Evolutionary conservation across 2,329 filamentous ascomycete species (phyloP).

Genomic region (Alternaria triticimaculans): DNA sequence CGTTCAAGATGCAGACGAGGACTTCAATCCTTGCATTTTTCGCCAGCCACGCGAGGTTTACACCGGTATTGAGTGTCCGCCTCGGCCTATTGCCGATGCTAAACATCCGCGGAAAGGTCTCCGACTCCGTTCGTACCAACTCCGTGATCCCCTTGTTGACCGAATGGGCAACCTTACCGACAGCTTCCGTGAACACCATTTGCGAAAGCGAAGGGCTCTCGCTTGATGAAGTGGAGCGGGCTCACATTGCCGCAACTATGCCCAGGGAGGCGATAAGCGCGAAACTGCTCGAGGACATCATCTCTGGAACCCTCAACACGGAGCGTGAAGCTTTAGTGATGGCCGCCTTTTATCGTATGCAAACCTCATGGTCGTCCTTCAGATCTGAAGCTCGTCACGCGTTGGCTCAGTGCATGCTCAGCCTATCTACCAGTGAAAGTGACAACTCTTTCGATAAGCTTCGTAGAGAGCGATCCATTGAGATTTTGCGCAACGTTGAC

Average conservation of each 20-base stretch:
- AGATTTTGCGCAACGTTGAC: slow-evolving; percentile 75
- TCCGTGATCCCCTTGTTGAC: slow-evolving; percentile 77
- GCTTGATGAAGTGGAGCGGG: slow-evolving; percentile 57
- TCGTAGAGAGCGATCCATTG: slow-evolving; percentile 64
- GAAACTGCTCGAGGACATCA: slow-evolving; percentile 59
- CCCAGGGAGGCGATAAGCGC: slow-evolving; percentile 66
- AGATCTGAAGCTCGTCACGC: slow-evolving; percentile 67
- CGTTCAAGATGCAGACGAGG: slow-evolving; percentile 67
- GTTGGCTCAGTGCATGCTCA: slow-evolving; percentile 68
- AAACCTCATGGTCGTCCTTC: slow-evolving; percentile 74
- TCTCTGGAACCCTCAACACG: slow-evolving; percentile 54
- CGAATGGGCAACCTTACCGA: slow-evolving; percentile 68
- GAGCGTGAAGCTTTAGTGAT: slow-evolving; percentile 63
- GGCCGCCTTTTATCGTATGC: slow-evolving; percentile 72
- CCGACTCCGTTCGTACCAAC: slow-evolving; percentile 74
- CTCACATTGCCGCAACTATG: slow-evolving; percentile 61
- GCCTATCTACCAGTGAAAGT: slow-evolving; percentile 60
- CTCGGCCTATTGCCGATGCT: slow-evolving; percentile 73
- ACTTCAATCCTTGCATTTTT: slow-evolving; percentile 74
- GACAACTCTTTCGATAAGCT: slow-evolving; percentile 46
- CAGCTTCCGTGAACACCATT: slow-evolving; percentile 58
- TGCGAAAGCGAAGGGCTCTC: slow-evolving; percentile 60
- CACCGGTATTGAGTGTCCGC: slow-evolving; percentile 74
- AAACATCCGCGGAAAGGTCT: slow-evolving; percentile 73
- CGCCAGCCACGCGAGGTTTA: slow-evolving; percentile 72